Evolutionary conservation across 2,329 filamentous ascomycete genomes (phyloP), one percentile per base, ranked within the genome.

Genomic region (Geosmithia putterillii): DNA sequence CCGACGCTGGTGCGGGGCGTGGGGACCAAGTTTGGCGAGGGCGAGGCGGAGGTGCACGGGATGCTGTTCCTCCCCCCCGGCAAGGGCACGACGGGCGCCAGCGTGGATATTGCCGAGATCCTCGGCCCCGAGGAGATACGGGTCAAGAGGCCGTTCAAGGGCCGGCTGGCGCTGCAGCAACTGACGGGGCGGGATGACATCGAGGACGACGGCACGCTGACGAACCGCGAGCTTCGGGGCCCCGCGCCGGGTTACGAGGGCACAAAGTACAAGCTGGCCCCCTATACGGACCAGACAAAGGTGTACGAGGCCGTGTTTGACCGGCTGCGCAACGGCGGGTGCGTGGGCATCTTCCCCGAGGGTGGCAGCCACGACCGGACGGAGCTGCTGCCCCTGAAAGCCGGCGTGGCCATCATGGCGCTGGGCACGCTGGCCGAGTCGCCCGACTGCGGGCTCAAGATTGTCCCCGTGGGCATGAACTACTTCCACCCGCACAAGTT

Each of bases 401-500:
- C 92, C 54, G 90, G 90, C 60, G 87, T 98, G 47, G 92, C 92
- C 46, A 92, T 98, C 57, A 98, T 98, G 90, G 92, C 90, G 12
- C 74, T 98, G 32, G 90, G 90, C 35, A 83, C 92, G 1, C 70
- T 96, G 42, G 87, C 86, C 5, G 81, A 87, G 45, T 79, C 89
- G 48, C 89, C 89, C 3, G 74, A 90, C 50, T 95, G 86, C 57
- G 87, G 86, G 23, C 70, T 98, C 48, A 94, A 89, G 63, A 95
- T 98, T 53, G 86, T 98, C 20, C 92, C 92, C 3, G 89, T 92
- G 42, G 90, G 90, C 54, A 95, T 98, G 90, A 98, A 98, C 64
- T 98, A 98, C 64, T 98, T 98, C 66, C 90, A 96, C 63, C 86
- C 90, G 0, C 90, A 98, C 72, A 98, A 96, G 62, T 98, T 98